Conservation (phyloP, 1,139 yeast genomes). For the Pichia sp. region DNA sequence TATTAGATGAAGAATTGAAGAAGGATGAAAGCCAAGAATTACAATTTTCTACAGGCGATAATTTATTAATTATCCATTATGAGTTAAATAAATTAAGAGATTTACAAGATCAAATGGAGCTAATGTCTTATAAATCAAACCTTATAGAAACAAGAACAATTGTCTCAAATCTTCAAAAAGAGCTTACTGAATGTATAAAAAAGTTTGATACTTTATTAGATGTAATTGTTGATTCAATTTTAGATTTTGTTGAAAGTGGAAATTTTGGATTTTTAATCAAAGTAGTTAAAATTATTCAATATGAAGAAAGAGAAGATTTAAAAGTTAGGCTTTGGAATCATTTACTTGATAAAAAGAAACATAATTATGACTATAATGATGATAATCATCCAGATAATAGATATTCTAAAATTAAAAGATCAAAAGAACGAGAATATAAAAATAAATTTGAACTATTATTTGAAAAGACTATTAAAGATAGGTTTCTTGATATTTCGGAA, state of each 20-base stretch:
- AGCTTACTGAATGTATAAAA: conserved; percentile 43
- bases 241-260: conserved; percentile 31
- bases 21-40: conserved; percentile 48
- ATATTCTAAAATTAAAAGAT: conserved; percentile 21
- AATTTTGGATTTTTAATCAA: conserved; percentile 65
- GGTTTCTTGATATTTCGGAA: conserved; percentile 35
- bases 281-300: conserved; percentile 68
- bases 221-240: conserved; percentile 36
- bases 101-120: conserved; percentile 62
- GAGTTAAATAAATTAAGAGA: conserved; percentile 66
- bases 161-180: conserved; percentile 51
- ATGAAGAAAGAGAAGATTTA: conserved; percentile 73
- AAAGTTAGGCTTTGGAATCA: conserved; percentile 48
- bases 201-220: conserved; percentile 62
- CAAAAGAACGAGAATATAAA: conserved; percentile 52
- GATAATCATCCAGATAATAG: conserved; percentile 7
- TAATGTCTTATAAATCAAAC: conserved; percentile 37
- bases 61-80: conserved; percentile 62
- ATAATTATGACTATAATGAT: neutral
- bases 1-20: conserved; percentile 51
- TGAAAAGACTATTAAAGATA: conserved; percentile 45
- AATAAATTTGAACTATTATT: conserved; percentile 57
- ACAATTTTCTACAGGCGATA: conserved; percentile 32
- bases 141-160: conserved; percentile 66
- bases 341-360: conserved; percentile 15